Conservation (phyloP, 2,329 filamentous ascomycete species). For the Cadophora sp. region DNA sequence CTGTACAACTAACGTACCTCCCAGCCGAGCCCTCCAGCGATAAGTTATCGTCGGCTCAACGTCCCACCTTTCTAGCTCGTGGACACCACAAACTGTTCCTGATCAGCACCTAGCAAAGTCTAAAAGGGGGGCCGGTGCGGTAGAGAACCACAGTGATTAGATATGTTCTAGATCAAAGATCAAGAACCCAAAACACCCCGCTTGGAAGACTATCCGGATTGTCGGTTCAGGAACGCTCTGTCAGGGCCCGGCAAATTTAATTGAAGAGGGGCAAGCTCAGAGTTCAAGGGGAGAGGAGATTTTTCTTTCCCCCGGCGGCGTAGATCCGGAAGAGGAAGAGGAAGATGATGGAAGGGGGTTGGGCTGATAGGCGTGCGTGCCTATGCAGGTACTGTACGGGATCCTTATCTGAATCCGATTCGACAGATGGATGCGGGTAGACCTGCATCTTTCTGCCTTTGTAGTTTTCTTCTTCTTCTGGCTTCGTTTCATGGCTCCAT, state of each 20-base stretch:
- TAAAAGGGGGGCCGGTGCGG: not conserved
- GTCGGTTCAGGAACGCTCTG: constrained; percentile 13
- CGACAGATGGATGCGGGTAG: not conserved
- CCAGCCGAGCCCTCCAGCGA: too few species aligned
- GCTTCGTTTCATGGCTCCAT: constrained; percentile 21
- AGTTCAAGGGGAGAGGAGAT: not conserved
- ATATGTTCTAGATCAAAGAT: constrained; percentile 11
- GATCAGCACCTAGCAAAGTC: constrained; percentile 13
- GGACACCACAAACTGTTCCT: not conserved
- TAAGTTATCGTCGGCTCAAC: not conserved
- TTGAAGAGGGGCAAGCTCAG: not conserved
- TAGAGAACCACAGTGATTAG: not conserved
- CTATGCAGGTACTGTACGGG: constrained; percentile 24
- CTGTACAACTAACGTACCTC: too few species aligned
- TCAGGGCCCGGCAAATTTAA: too few species aligned
- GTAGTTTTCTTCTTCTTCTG: too few species aligned
- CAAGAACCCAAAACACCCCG: too few species aligned
- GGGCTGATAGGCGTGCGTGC: constrained; percentile 6
- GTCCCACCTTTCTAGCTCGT: constrained; percentile 24
- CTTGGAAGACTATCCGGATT: not conserved
- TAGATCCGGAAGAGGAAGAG: constrained; percentile 15
- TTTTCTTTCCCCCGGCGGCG: constrained; percentile 5
- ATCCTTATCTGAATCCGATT: constrained; percentile 21
- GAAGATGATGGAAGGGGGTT: too few species aligned
- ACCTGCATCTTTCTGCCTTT: not conserved